Evolutionary conservation across 129 eudicot species (phyloP).

Genomic region (Flaveria bidentis): DNA sequence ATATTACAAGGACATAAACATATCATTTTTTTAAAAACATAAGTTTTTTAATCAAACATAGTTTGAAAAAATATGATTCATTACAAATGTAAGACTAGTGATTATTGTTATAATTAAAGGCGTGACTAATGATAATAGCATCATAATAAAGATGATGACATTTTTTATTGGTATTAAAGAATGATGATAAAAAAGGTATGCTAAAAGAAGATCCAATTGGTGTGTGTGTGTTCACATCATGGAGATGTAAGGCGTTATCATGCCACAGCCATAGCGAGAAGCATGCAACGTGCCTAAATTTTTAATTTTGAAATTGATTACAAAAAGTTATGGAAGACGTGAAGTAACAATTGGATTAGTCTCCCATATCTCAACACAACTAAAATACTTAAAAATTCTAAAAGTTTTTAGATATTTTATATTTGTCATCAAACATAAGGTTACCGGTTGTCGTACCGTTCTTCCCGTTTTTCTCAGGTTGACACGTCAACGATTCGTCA

Average conservation of each 20-base stretch:
- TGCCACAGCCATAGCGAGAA: not conserved
- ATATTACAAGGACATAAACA: too few species aligned
- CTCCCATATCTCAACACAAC: too few species aligned
- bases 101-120: not conserved
- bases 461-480: too few species aligned
- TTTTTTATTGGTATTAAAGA: not conserved
- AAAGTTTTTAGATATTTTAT: not conserved
- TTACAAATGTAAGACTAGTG: too few species aligned
- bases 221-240: not conserved
- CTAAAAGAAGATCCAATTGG: not conserved
- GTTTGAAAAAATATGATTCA: too few species aligned
- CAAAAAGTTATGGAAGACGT: too few species aligned
- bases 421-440: not conserved
- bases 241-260: not conserved
- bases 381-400: not conserved
- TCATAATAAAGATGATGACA: not conserved
- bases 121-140: not conserved
- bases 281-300: constrained; percentile 13
- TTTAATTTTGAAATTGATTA: too few species aligned
- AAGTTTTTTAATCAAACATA: too few species aligned
- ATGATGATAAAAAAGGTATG: not conserved
- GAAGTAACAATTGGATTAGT: not conserved
- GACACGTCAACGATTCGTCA: too few species aligned
- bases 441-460: too few species aligned
- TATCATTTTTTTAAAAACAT: too few species aligned